Evolutionary conservation across 257 asterid species (phyloP).

Genomic region (Solanum bulbocastanum): DNA sequence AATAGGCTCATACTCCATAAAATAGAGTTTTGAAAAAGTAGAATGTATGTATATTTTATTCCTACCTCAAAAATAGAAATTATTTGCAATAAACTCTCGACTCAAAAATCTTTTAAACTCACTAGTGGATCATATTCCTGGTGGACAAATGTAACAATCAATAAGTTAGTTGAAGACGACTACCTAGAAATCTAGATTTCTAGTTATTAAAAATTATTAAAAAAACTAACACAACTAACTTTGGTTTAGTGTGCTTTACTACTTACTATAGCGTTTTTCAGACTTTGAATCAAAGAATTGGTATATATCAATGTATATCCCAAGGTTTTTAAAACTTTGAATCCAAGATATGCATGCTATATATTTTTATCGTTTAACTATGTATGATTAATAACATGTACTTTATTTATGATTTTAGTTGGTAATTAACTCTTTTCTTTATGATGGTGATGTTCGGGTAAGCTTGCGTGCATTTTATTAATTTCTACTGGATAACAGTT

Average conservation of each 20-base stretch:
- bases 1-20: background rate
- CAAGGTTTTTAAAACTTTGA: background rate
- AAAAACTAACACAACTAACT: background rate
- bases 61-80: background rate
- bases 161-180: slow-evolving; percentile 31
- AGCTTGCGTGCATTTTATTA: background rate
- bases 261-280: background rate
- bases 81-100: background rate
- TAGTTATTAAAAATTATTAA: background rate
- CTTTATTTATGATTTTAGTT: background rate
- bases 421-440: background rate
- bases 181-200: slow-evolving; percentile 28
- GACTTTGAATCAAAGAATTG: background rate
- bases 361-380: background rate
- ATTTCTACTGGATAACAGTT: background rate
- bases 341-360: background rate
- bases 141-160: background rate
- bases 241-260: background rate
- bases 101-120: background rate
- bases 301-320: background rate
- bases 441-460: background rate
- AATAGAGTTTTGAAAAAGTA: too few species aligned
- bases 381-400: background rate
- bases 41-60: background rate
- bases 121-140: background rate